Percentiles rank a stretch among this genome's conserved stretches.
These are phyloP conservation scores for Corynascus novoguineensis DNA, from an alignment of 495 filamentous ascomycete species.

Conservation along the genomic window DNA sequence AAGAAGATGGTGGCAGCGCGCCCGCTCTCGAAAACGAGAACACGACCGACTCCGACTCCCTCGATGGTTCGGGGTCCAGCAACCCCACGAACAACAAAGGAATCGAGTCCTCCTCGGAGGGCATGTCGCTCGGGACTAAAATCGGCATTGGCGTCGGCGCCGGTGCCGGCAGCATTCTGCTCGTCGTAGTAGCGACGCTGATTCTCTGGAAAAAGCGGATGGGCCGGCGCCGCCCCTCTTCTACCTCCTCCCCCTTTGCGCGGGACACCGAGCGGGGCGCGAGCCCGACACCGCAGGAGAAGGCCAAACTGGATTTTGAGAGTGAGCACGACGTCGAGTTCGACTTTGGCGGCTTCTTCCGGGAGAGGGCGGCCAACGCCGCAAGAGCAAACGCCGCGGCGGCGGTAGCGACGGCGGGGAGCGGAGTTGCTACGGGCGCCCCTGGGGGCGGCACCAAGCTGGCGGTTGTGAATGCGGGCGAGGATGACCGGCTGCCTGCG, in stretches of 20 bases:
- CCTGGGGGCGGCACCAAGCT: too few relatives aligned
- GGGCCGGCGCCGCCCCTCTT: not conserved
- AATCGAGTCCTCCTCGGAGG: not conserved
- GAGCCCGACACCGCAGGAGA: conserved; percentile 10
- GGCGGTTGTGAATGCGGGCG: not conserved
- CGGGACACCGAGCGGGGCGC: not conserved
- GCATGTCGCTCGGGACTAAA: conserved; percentile 17
- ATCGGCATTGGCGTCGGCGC: conserved; percentile 23
- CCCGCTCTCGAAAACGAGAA: not conserved
- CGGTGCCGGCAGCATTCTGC: conserved; percentile 13
- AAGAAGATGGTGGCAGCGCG: too few relatives aligned
- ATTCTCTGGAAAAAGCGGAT: conserved; percentile 22
- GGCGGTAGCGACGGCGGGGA: not conserved
- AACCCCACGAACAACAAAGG: not conserved
- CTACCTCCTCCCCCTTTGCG: too few relatives aligned
- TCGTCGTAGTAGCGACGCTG: not conserved
- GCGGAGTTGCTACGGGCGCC: too few relatives aligned
- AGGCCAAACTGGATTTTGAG: conserved; percentile 26
- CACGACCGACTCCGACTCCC: not conserved
- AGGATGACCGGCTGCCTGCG: not conserved
- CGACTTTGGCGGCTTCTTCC: conserved; percentile 23
- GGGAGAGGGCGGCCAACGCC: not conserved
- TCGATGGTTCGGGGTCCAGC: too few relatives aligned
- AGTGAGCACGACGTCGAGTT: conserved; percentile 27
- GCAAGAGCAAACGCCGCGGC: not conserved